Conservation (phyloP, 2,329 filamentous ascomycete genomes). For the Nothophaeocryptopus gaeumannii region DNA sequence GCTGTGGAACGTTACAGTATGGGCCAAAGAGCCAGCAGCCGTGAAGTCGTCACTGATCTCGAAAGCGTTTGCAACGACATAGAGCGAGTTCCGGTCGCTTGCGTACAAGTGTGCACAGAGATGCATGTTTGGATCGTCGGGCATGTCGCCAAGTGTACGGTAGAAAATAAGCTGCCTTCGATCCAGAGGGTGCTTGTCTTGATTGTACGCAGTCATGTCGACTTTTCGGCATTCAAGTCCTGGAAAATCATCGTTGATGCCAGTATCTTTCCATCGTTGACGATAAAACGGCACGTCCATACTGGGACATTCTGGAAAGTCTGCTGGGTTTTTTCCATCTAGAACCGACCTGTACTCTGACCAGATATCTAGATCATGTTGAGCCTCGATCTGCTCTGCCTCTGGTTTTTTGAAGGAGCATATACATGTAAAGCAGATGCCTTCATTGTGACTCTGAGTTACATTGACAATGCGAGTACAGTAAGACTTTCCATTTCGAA, state of each 20-base stretch:
- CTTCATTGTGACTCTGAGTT: conserved; percentile 45
- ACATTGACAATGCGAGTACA: conserved; percentile 53
- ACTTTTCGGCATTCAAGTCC: conserved; percentile 52
- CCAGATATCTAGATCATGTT: conserved; percentile 37
- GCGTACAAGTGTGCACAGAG: conserved; percentile 58
- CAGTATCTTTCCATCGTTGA: conserved; percentile 34
- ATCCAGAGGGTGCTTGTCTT: conserved; percentile 36
- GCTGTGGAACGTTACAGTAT: conserved; percentile 50
- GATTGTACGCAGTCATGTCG: conserved; percentile 53
- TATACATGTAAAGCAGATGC: conserved; percentile 52
- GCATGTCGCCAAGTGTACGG: conserved; percentile 40
- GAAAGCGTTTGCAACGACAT: conserved; percentile 52
- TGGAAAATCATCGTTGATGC: conserved; percentile 41
- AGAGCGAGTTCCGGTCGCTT: conserved; percentile 55
- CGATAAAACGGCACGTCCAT: conserved; percentile 39
- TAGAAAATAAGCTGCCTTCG: conserved; percentile 47
- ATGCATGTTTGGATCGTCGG: conserved; percentile 51
- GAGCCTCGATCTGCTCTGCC: conserved; percentile 31
- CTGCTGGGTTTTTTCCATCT: conserved; percentile 31
- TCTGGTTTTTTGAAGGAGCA: conserved; percentile 53
- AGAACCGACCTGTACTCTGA: conserved; percentile 37
- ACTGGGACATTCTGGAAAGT: conserved; percentile 35
- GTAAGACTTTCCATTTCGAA: conserved; percentile 53
- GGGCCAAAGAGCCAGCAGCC: conserved; percentile 48
- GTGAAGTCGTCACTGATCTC: conserved; percentile 40